Evolutionary conservation across 2,329 filamentous ascomycete species (phyloP), one percentile per base, ranked within the genome.

Genomic region (Endocalyx cinctus): DNA sequence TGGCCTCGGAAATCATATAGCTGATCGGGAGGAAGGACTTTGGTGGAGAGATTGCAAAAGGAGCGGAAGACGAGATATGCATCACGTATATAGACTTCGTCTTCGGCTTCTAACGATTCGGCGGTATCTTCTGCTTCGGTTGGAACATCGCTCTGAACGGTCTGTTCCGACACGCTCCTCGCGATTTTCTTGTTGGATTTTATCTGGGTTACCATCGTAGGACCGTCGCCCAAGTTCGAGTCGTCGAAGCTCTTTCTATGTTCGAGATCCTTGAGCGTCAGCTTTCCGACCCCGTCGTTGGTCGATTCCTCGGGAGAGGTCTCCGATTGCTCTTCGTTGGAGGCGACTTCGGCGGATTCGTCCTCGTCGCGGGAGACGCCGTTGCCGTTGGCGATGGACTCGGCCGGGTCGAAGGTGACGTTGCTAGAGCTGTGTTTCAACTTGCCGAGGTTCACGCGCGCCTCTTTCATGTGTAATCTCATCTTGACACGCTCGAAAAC

Each of bases 11-110:
- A 67, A 53, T 98, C 92, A 52, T 90, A 88, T 14, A 95, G 79
- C 59, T 97, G 89, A 42, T 98, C 92, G 3, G 88, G 80, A 7
- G 86, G 79, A 17, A 98, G 70, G 25, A 88, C 69, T 59, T 98
- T 98, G 42, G 90, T 96, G 38, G 90, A 96, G 28, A 98, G 70
- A 62, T 96, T 95, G 71, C 94, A 98, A 66, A 98, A 92, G 4
- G 92, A 95, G 19, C 92, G 79, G 66, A 98, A 97, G 28, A 98
- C 88, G 15, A 98, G 76, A 60, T 97, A 98, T 8, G 92, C 89
- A 63, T 98, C 92, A 48, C 92, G 86, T 50, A 97, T 88, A 57
- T 94, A 97, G 14, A 97, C 87, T 57, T 98, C 92, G 53, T 98
- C 92, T 55, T 95, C 88, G 17, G 73, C 72, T 34, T 83, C 80